Conservation (phyloP, 345 rosid genomes). For the Corchorus capsularis region DNA sequence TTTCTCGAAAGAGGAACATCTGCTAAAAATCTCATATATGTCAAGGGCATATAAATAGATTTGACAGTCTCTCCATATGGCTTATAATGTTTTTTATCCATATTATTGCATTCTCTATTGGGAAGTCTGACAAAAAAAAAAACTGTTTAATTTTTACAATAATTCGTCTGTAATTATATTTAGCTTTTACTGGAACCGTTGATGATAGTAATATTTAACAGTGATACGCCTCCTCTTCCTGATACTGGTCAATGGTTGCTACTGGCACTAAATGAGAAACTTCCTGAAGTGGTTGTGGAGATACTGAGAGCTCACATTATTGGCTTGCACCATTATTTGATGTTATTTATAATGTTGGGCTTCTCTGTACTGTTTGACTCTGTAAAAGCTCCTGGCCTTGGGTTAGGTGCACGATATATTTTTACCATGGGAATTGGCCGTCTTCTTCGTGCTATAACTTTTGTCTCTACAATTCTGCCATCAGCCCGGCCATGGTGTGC, state of each 20-base stretch:
- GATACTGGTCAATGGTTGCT: conserved; percentile 95
- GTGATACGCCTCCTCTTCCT: conserved; percentile 78
- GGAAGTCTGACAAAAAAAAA: background rate
- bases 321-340: conserved; percentile 83
- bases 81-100: conserved; percentile 7
- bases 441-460: conserved; percentile 84
- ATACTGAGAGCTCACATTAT: conserved; percentile 81
- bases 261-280: conserved; percentile 80
- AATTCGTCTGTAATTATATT: conserved; percentile 14
- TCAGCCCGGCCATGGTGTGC: conserved; percentile 98
- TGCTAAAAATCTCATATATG: background rate
- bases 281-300: conserved; percentile 66
- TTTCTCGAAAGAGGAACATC: conserved; percentile 6
- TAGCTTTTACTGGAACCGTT: conserved; percentile 7
- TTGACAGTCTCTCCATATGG: background rate
- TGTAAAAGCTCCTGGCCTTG: conserved; percentile 90
- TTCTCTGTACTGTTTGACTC: conserved; percentile 85
- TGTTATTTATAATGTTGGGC: conserved; percentile 85
- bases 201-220: conserved; percentile 41
- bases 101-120: conserved; percentile 6
- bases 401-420: conserved; percentile 88
- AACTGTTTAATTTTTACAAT: conserved; percentile 11
- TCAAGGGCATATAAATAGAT: background rate
- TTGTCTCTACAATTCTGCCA: conserved; percentile 84
- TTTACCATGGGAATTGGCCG: conserved; percentile 95